phyloP scores from a whole-genome alignment of 2,329 filamentous ascomycete genomes.

The Exophiala sp. region DNA sequence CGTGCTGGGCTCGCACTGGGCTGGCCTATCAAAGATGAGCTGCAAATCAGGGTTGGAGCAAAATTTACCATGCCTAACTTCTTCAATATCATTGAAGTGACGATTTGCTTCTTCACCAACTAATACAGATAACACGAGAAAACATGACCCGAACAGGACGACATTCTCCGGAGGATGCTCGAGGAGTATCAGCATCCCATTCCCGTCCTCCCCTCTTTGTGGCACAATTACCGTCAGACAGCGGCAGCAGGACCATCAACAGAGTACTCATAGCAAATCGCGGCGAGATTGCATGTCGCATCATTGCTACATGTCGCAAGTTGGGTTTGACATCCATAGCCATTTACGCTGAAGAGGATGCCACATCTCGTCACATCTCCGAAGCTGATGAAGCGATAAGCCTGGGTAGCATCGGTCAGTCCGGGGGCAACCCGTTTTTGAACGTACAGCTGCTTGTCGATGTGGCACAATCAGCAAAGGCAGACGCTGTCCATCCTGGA shows the following conservation, averaged over 20 bases:
- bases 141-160: too few species aligned
- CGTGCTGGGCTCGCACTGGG: too few species aligned
- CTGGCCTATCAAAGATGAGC: too few species aligned
- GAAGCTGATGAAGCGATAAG: constrained; percentile 35
- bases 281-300: constrained; percentile 33
- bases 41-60: too few species aligned
- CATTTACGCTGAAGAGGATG: constrained; percentile 30
- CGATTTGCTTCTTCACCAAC: too few species aligned
- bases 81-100: too few species aligned
- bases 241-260: constrained; percentile 2
- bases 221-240: constrained; percentile 4
- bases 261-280: constrained; percentile 31
- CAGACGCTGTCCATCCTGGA: constrained; percentile 35
- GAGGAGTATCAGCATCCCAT: background rate
- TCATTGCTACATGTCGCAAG: constrained; percentile 29
- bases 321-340: constrained; percentile 26
- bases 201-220: constrained; percentile 11
- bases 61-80: too few species aligned
- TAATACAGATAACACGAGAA: too few species aligned
- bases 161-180: too few species aligned
- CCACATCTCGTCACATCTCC: constrained; percentile 30
- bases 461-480: constrained; percentile 26
- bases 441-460: constrained; percentile 32
- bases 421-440: constrained; percentile 30
- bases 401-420: constrained; percentile 28